Conservation (phyloP, 805 yeast species). For the Metschnikowia santaceciliae region DNA sequence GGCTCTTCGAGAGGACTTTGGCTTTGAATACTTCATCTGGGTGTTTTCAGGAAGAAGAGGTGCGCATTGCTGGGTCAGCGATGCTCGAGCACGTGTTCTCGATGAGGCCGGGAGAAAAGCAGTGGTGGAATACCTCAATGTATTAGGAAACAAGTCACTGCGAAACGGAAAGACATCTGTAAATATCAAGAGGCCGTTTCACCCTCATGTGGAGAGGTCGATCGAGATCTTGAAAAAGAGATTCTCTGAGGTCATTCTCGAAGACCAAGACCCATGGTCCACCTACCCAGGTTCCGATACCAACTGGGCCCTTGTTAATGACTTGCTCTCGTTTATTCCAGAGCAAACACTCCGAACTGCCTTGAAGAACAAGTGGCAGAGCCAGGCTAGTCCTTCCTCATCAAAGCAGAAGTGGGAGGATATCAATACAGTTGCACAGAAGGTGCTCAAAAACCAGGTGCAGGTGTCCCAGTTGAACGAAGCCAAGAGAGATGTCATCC, state of each 20-base stretch:
- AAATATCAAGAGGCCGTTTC: slow-evolving; percentile 71
- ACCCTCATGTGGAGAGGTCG: slow-evolving; percentile 81
- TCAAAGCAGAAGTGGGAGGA: slow-evolving; percentile 76
- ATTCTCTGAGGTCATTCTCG: slow-evolving; percentile 62
- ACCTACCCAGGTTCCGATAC: slow-evolving; percentile 33
- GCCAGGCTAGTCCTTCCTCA: slow-evolving; percentile 30
- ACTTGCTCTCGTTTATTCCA: slow-evolving; percentile 59
- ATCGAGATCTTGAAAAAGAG: slow-evolving; percentile 59
- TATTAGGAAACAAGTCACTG: slow-evolving; percentile 46
- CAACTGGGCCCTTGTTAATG: slow-evolving; percentile 46
- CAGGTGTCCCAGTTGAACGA: slow-evolving; percentile 53
- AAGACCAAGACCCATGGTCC: slow-evolving; percentile 86
- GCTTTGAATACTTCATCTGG: slow-evolving; percentile 84
- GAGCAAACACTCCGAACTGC: slow-evolving; percentile 54
- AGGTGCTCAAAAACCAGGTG: slow-evolving; percentile 39
- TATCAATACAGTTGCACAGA: slow-evolving; percentile 51
- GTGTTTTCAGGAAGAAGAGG: slow-evolving; percentile 98
- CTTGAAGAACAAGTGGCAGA: slow-evolving; percentile 57
- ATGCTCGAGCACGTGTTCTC: slow-evolving; percentile 68
- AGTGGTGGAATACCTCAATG: slow-evolving; percentile 79
- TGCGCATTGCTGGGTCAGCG: slow-evolving; percentile 98
- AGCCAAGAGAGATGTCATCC: slow-evolving; percentile 76
- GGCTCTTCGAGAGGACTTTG: slow-evolving; percentile 82
- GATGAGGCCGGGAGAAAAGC: slow-evolving; percentile 74
- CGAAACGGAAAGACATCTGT: slow-evolving; percentile 46